Evolutionary conservation across 2,329 filamentous ascomycete species (phyloP).

Genomic region (Colletotrichum australisinense): DNA sequence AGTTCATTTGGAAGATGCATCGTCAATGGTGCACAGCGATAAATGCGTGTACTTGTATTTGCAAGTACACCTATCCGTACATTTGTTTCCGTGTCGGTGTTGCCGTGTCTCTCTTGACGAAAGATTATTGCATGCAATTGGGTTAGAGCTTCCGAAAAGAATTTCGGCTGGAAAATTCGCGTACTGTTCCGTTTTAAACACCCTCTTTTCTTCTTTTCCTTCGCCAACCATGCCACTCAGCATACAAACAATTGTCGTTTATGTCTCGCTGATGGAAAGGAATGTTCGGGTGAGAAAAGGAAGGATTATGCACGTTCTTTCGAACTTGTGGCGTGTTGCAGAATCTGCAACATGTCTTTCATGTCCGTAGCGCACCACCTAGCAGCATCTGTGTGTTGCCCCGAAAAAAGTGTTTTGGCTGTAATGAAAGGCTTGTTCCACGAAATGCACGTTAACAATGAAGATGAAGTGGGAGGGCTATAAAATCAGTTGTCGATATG

Average conservation of each 20-base stretch:
- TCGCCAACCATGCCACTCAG: background rate
- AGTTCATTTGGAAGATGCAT: background rate
- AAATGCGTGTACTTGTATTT: background rate
- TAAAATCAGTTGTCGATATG: background rate
- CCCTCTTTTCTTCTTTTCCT: background rate
- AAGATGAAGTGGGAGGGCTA: background rate
- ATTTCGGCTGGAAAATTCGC: constrained; percentile 14
- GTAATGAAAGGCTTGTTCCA: background rate
- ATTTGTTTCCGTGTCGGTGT: background rate
- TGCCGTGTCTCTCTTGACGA: background rate
- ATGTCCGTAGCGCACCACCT: constrained; percentile 8
- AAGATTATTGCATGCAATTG: background rate
- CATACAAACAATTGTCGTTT: background rate
- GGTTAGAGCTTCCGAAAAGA: constrained; percentile 1
- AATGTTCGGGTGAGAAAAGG: constrained; percentile 5
- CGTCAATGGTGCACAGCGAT: background rate
- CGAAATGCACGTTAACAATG: background rate
- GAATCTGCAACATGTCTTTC: constrained; percentile 34
- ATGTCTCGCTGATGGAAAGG: constrained; percentile 3
- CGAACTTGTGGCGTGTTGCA: constrained; percentile 30
- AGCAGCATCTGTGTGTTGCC: constrained; percentile 13
- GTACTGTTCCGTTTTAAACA: too few species aligned
- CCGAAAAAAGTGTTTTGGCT: background rate
- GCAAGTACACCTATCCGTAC: background rate
- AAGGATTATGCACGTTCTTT: constrained; percentile 25